Evolutionary conservation across 768 basidiomycete genomes (phyloP), one percentile per base, ranked within the genome.

Genomic region (Coprinopsis marcescibilis): DNA sequence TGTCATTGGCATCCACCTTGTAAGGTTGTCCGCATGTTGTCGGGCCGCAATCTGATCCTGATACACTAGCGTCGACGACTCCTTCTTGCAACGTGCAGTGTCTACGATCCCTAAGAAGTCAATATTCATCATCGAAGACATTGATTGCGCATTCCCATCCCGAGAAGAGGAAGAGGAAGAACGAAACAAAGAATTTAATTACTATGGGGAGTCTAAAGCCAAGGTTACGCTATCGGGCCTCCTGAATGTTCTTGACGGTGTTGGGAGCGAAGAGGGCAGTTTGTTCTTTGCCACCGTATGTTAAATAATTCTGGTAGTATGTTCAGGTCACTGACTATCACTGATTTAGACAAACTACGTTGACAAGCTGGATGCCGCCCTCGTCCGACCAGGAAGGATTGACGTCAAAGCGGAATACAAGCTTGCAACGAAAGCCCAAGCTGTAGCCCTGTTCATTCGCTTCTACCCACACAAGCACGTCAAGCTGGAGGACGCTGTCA

Each of bases 251-350:
- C 61, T 81, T 20, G 79, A 83, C 53, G 79, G 80, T 2, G 72
- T 79, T 11, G 75, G 75, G 2, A 77, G 77, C 55, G 77, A 81
- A 50, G 79, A 80, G 54, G 80, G 80, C 10, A 77, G 75, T 49
- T 58, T 83, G 13, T 75, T 80, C 53, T 80, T 83, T 47, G 77
- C 78, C 0, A 83, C 80, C 8, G 76, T 75, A 39, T 25, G 43
- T 48, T 5, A 20, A 1, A 29, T 25, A 15, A 21, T 34, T 15
- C 8, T 13, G 8, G 10, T 19, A 51, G 12, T 3, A 20, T 26
- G 13, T 23, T 14, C 14, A 24, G 19, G 2, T 19, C 27, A 15
- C 33, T 11, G 14, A 30, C 26, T 10, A 29, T 10, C 10, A 30
- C 1, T 13, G 7, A 17, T 39, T 14, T 51, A 77, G 73, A 78